Evolutionary conservation across 495 filamentous ascomycete genomes (phyloP).

Genomic region (Penicillium desertorum): DNA sequence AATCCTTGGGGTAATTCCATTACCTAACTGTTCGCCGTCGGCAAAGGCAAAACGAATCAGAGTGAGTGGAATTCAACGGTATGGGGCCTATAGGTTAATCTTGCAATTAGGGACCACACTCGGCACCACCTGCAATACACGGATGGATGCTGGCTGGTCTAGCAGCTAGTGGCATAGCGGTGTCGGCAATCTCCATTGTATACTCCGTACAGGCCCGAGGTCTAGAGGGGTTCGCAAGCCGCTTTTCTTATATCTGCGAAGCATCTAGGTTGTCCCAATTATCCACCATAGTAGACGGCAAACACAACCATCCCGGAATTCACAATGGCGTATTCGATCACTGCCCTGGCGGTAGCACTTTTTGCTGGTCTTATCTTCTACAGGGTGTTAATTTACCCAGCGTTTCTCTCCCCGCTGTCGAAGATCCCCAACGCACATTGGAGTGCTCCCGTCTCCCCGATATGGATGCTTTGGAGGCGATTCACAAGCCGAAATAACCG

Average conservation of each 20-base stretch:
- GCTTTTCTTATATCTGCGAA: not conserved
- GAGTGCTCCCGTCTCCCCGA: slow-evolving; percentile 59
- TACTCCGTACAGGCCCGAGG: not conserved
- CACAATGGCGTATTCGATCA: slow-evolving; percentile 33
- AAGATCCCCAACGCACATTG: slow-evolving; percentile 71
- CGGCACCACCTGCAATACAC: slow-evolving; percentile 17
- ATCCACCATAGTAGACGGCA: not conserved
- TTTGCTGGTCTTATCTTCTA: slow-evolving; percentile 40
- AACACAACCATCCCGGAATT: not conserved
- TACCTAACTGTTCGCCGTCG: not conserved
- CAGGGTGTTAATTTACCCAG: slow-evolving; percentile 59
- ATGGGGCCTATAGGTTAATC: slow-evolving; percentile 9
- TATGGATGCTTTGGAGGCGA: slow-evolving; percentile 68
- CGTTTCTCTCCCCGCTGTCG: slow-evolving; percentile 64
- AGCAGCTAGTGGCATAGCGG: slow-evolving; percentile 2
- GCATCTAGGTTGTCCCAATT: not conserved
- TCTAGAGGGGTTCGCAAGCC: not conserved
- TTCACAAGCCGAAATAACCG: slow-evolving; percentile 58
- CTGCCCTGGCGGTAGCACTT: slow-evolving; percentile 18
- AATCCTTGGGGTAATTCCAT: not conserved
- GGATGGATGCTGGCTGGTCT: slow-evolving; percentile 1
- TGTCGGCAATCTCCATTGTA: not conserved
- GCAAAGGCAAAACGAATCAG: slow-evolving; percentile 8
- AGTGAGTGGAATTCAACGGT: not conserved
- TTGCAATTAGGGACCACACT: slow-evolving; percentile 11